phyloP scores from a whole-genome alignment of 2,329 filamentous ascomycete species.

The Dothistroma septosporum region DNA sequence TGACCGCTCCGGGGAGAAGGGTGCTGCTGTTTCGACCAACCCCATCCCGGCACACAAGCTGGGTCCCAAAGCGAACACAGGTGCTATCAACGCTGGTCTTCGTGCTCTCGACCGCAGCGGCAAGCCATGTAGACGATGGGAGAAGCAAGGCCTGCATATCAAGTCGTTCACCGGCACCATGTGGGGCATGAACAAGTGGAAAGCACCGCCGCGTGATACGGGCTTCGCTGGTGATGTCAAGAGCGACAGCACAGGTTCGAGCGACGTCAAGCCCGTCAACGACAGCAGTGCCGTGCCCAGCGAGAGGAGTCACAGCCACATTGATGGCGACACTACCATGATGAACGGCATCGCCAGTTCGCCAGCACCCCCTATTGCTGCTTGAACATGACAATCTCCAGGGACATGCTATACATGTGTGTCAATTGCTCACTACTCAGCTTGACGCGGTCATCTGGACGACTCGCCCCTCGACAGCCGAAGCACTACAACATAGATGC shows the following conservation, averaged over 20 bases:
- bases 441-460: background rate
- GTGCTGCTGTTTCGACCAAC: constrained; percentile 9
- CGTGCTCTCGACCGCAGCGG: constrained; percentile 89
- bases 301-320: constrained; percentile 55
- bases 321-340: constrained; percentile 35
- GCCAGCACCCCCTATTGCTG: constrained; percentile 39
- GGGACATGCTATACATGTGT: background rate
- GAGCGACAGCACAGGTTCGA: constrained; percentile 53
- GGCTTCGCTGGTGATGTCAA: constrained; percentile 60
- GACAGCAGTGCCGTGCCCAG: constrained; percentile 56
- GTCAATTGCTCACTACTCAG: background rate
- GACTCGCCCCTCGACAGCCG: background rate
- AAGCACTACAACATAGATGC: background rate
- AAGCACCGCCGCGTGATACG: constrained; percentile 56
- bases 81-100: constrained; percentile 93
- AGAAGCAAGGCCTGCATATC: constrained; percentile 72
- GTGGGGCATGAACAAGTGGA: constrained; percentile 82
- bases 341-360: constrained; percentile 35
- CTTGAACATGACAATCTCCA: constrained; percentile 16
- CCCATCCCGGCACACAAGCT: constrained; percentile 65
- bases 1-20: constrained; percentile 37
- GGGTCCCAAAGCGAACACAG: constrained; percentile 92
- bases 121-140: constrained; percentile 89
- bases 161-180: constrained; percentile 88
- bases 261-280: constrained; percentile 51